Base-by-base conservation (phyloP, 1,139 yeast genomes). In the Hyphopichia burtonii region DNA sequence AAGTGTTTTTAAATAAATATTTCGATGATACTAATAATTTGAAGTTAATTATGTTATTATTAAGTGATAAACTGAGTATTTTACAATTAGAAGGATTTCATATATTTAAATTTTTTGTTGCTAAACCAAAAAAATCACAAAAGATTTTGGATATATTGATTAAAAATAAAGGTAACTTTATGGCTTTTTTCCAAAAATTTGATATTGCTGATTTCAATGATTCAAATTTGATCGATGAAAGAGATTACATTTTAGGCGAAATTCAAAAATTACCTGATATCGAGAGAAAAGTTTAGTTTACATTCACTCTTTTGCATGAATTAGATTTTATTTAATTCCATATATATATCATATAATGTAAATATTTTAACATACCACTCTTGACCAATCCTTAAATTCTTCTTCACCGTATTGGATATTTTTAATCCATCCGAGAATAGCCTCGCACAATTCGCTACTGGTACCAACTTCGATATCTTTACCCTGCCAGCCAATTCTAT, bases 81-180 rank as follows among this genome's bases (percentile, higher is more conserved):
- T 74, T 93, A 46, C 96, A 90, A 59, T 68, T 82, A 44, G 99
- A 93, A 62, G 93, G 96, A 3, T 93, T 93, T 59, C 93, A 93
- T 54, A 85, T 93, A 31, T 93, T 93, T 68, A 93, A 93, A 63
- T 87, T 84, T 34, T 89, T 93, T 64, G 91, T 90, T 30, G 99
- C 97, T 7, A 93, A 93, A 61, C 99, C 99, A 6, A 83, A 86
- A 51, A 91, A 91, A 61, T 76, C 90, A 1, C 89, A 83, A 57
- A 81, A 85, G 10, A 82, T 93, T 2, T 68, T 78, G 45, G 97
- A 91, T 60, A 86, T 93, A 18, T 69, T 93, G 51, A 79, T 83
- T 36, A 90, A 90, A 56, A 93, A 93, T 61, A 82, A 89, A 56
- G 83, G 78, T 40, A 87, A 87, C 56, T 76, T 93, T 47, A 64